Evolutionary conservation across 2,329 filamentous ascomycete species (phyloP).

Genomic region (Trichoderma afroharzianum): DNA sequence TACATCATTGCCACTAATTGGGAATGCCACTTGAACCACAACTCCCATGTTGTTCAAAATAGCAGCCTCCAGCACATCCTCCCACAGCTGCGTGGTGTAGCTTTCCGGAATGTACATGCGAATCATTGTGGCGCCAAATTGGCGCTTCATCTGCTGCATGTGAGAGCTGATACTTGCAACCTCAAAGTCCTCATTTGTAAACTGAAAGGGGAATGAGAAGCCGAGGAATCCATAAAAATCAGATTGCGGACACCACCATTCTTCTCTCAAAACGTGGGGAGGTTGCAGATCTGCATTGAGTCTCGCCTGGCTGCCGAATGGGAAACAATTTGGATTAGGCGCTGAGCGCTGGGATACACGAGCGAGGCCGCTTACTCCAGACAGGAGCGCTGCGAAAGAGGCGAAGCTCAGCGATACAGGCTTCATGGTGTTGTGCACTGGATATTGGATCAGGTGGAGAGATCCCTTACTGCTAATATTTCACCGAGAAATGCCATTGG

Average conservation of each 20-base stretch:
- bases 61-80: slow-evolving; percentile 20
- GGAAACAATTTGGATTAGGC: slow-evolving; percentile 17
- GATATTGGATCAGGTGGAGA: neutral
- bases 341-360: neutral
- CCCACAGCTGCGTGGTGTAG: slow-evolving; percentile 17
- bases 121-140: slow-evolving; percentile 21
- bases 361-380: neutral
- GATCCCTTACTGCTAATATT: accelerated
- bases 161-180: neutral
- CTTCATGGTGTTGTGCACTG: neutral
- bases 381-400: neutral
- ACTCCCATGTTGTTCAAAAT: slow-evolving; percentile 22
- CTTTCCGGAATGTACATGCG: slow-evolving; percentile 22
- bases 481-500: too few relatives aligned
- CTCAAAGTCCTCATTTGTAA: slow-evolving; percentile 20
- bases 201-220: slow-evolving; percentile 20
- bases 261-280: slow-evolving; percentile 9
- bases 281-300: slow-evolving; percentile 11
- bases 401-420: neutral
- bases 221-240: slow-evolving; percentile 22
- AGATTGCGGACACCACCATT: slow-evolving; percentile 22
- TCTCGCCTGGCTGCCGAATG: slow-evolving; percentile 18
- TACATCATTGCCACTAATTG: slow-evolving; percentile 17
- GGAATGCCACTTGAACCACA: slow-evolving; percentile 20
- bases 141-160: slow-evolving; percentile 20